Conservation (phyloP, 768 basidiomycete species). For the Ramaria rubella region DNA sequence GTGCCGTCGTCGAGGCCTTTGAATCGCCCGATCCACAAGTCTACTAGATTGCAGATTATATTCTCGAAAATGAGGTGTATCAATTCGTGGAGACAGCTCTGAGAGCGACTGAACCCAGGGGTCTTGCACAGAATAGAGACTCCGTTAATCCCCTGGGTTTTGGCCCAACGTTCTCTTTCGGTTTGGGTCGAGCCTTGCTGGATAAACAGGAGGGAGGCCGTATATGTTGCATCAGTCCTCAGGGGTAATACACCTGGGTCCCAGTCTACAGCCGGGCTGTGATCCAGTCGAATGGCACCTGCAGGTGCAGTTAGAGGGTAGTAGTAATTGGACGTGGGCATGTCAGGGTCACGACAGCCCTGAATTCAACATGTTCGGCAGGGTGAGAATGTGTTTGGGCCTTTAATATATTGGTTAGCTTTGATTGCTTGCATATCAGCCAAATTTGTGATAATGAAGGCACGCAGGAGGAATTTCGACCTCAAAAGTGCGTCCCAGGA, state of each 20-base stretch:
- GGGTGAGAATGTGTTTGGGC: not conserved
- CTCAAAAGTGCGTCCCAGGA: not conserved
- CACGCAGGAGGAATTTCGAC: not conserved
- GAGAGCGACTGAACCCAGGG: conserved; percentile 30
- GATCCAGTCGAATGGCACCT: not conserved
- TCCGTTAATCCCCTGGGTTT: conserved; percentile 21
- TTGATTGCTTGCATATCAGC: not conserved
- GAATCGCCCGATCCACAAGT: conserved; percentile 34
- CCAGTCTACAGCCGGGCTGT: not conserved
- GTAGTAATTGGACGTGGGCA: not conserved
- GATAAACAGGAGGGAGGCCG: not conserved
- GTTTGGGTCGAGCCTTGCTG: not conserved
- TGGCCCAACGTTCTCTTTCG: not conserved
- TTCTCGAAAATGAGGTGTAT: conserved; percentile 46
- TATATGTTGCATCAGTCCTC: not conserved
- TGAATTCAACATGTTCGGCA: not conserved
- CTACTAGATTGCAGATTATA: conserved; percentile 34
- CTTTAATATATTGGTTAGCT: not conserved
- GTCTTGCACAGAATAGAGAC: conserved; percentile 25
- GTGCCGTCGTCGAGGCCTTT: conserved; percentile 31
- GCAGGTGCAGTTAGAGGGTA: not conserved
- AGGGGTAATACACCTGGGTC: not conserved
- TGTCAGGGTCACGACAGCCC: not conserved
- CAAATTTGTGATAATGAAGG: not conserved
- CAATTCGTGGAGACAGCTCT: conserved; percentile 38